Base-by-base conservation (phyloP, 495 filamentous ascomycete genomes). In the Cudoniella acicularis region DNA sequence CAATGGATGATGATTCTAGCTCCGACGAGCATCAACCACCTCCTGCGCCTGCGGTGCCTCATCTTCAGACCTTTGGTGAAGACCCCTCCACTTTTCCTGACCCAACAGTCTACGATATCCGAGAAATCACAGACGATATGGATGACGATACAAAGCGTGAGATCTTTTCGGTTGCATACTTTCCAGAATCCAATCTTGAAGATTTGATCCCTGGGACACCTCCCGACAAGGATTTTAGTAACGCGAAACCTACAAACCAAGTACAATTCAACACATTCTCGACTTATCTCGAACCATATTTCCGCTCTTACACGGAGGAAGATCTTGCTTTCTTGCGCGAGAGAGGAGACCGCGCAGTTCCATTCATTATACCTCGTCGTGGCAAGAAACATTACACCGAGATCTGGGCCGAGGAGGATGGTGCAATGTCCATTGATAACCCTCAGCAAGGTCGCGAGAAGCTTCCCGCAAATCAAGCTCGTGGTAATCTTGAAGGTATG, bases 211-310 rank as follows among this genome's bases (percentile, higher is more conserved):
- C 92, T 40, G 95, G 94, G 46, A 85, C 87, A 18, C 85, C 91
- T 2, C 94, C 94, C 1, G 92, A 98, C 69, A 89, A 88, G 69
- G 95, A 99, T 72, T 97, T 96, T 63, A 95, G 89, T 64, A 96
- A 87, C 64, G 87, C 91, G 16, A 98, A 99, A 69, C 91, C 93
- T 9, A 85, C 85, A 9, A 96, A 93, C 61, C 95, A 98, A 72
- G 94, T 96, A 69, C 90, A 85, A 69, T 90, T 91, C 58, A 88
- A 85, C 61, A 95, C 92, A 11, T 99, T 98, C 69, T 84, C 85
- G 13, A 83, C 86, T 20, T 96, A 90, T 66, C 80, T 93, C 52
- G 95, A 99, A 26, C 89, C 93, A 0, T 97, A 88, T 74, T 91
- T 96, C 57, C 88, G 95, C 1, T 85, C 88, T 0, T 87, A 96